phyloP scores from a whole-genome alignment of 169 alveolate species.

The Eimeria mitis region DNA sequence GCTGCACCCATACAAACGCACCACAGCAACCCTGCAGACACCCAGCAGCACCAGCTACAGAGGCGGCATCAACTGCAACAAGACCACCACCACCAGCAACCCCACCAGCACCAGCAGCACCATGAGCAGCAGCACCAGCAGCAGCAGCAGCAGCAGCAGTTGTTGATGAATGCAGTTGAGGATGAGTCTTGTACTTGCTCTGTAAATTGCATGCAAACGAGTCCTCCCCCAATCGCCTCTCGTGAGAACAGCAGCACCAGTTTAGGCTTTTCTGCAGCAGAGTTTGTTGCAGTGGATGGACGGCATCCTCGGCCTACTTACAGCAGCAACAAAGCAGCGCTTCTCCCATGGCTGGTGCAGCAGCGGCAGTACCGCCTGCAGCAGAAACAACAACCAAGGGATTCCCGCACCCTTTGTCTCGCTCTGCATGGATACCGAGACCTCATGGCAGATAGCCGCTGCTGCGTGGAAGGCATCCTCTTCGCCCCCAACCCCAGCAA shows the following conservation, averaged over 20 bases:
- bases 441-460: slow-evolving; percentile 48
- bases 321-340: slow-evolving; percentile 45
- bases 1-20: slow-evolving; percentile 20
- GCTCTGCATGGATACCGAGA: slow-evolving; percentile 55
- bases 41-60: slow-evolving; percentile 8
- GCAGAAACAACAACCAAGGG: slow-evolving; percentile 36
- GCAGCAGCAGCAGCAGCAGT: slow-evolving; percentile 23
- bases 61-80: slow-evolving; percentile 22
- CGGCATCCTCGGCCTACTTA: slow-evolving; percentile 41
- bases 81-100: not conserved
- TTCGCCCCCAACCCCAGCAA: slow-evolving; percentile 78
- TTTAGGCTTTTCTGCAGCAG: slow-evolving; percentile 39
- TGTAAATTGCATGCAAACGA: not conserved
- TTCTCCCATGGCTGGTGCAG: slow-evolving; percentile 65
- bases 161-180: slow-evolving; percentile 18
- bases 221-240: not conserved
- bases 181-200: not conserved
- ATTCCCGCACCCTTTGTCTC: slow-evolving; percentile 24
- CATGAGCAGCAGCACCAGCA: slow-evolving; percentile 42
- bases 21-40: no score
- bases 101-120: slow-evolving; percentile 22
- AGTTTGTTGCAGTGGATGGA: slow-evolving; percentile 56
- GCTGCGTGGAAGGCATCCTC: slow-evolving; percentile 63
- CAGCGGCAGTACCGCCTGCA: slow-evolving; percentile 56
- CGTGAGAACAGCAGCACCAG: slow-evolving; percentile 56